Conservation (phyloP, 371 early-diverging fungal genomes). For the Cokeromyces recurvatus region DNA sequence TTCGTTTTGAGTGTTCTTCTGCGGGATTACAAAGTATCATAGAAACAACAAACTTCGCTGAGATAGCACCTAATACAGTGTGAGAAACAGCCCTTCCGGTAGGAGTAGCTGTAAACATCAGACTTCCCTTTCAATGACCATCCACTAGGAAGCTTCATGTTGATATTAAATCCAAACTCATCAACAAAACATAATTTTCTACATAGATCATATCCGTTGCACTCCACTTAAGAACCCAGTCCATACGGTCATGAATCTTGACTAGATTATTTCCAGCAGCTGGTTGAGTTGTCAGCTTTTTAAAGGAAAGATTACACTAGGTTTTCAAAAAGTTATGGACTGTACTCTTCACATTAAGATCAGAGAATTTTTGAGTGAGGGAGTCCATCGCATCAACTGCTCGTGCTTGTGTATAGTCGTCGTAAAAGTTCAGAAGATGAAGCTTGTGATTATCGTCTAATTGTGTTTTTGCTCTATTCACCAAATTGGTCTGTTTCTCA, state of each 20-base stretch:
- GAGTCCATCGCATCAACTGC: conserved; percentile 7
- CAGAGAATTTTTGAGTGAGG: conserved; percentile 7
- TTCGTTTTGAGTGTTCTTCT: too few relatives aligned
- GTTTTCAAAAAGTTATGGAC: conserved; percentile 4
- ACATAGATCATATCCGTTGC: conserved; percentile 9
- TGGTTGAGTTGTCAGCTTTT: conserved; percentile 1
- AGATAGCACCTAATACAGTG: too few relatives aligned
- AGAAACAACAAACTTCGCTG: too few relatives aligned
- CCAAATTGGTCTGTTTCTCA: conserved; percentile 11
- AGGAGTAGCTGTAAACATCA: too few relatives aligned
- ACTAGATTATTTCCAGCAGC: conserved; percentile 7
- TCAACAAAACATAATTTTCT: conserved; percentile 2
- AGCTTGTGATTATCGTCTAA: conserved; percentile 6
- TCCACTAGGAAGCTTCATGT: too few relatives aligned
- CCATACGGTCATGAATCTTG: background rate
- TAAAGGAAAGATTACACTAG: conserved; percentile 14
- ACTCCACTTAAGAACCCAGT: conserved; percentile 3
- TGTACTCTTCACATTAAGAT: conserved; percentile 4
- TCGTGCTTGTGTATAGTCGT: conserved; percentile 2
- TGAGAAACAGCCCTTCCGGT: too few relatives aligned
- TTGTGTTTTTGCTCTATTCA: conserved; percentile 7
- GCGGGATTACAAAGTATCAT: too few relatives aligned
- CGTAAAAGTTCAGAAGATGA: conserved; percentile 10
- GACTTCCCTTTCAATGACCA: too few relatives aligned
- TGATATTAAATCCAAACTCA: too few relatives aligned